Evolutionary conservation across 192 early-diverging fungal genomes (phyloP), one percentile per base, ranked within the genome.

Genomic region (Radiomyces spectabilis): DNA sequence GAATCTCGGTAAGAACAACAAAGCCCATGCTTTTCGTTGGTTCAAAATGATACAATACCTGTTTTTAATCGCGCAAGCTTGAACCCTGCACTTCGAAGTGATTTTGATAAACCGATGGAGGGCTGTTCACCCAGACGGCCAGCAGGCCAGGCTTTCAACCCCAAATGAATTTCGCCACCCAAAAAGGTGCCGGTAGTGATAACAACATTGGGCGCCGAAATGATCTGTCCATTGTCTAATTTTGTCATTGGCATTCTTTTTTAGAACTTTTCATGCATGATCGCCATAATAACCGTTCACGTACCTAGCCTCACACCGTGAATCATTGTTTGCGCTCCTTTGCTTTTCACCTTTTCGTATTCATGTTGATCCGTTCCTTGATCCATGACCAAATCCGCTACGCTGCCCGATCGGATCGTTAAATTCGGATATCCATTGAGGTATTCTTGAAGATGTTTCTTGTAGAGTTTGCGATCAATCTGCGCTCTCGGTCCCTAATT

Each of bases 111-210:
- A 2, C 84, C 86, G 31, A 82, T 74, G 9, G 86, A 85, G 8
- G 88, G 82, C 1, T 80, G 78, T 53, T 91, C 88, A 39, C 72
- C 74, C 22, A 82, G 85, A 30, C 88, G 76, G 5, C 88, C 88
- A 5, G 88, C 73, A 9, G 88, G 84, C 51, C 77, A 88, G 0
- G 74, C 71, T 50, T 77, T 74, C 21, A 78, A 65, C 2, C 85
- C 88, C 38, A 91, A 85, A 64, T 88, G 88, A 51, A 91, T 91
- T 53, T 91, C 86, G 41, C 88, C 88, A 40, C 81, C 70, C 26
- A 91, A 68, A 55, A 91, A 91, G 15, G 88, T 91, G 29, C 88
- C 88, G 3, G 88, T 91, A 4, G 86, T 87, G 24, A 91, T 84
- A 2, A 91, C 68, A 1, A 91, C 82, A 38, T 80, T 84, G n/a